Evolutionary conservation across 179 eudicot species (phyloP), one percentile per base, ranked within the genome.

Genomic region (Gypsophila paniculata): DNA sequence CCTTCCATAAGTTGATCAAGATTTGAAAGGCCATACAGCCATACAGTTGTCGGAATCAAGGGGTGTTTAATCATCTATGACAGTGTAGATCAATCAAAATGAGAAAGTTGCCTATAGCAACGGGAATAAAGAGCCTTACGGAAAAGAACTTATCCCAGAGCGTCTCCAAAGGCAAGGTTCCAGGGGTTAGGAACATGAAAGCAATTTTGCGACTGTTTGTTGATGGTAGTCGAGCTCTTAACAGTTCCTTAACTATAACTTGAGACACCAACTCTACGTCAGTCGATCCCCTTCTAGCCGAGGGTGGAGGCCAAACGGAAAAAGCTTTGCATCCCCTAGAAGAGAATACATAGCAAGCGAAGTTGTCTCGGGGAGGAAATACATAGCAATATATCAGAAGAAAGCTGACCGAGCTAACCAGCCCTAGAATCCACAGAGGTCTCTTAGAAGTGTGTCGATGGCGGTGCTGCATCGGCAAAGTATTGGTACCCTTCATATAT

Each of bases 101-200:
- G 8, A 14, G 38, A 57, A 58, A 17, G 46, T 25, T 17, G 5
- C 6, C 46, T n/a, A 58, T 26, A 29, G 55, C 38, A 75, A 12
- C 73, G 21, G 32, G 32, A 55, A 74, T 36, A 19, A 44, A 44
- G 64, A 63, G 15, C 22, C 86, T 81, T 82, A 89, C 98, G 71
- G 86, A 84, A 77, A 93, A 91, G 77, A 93, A 93, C 69, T 74
- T 79, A 69, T 91, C 96, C 98, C 98, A 93, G 48, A 93, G 87
- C 84, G 18, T 86, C 82, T 93, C 98, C 38, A 93, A 91, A 49
- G 98, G 97, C 74, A 93, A 78, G 6, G 88, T 65, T 57, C 93
- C 97, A 21, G 90, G 86, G 48, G 84, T 93, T 82, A 93, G 76
- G 84, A 91, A 93, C 86, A 93, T 72, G 85, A 93, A 93, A 19